Evolutionary conservation across 1,284 basidiomycete genomes (phyloP).

Genomic region (Marasmius sp.): DNA sequence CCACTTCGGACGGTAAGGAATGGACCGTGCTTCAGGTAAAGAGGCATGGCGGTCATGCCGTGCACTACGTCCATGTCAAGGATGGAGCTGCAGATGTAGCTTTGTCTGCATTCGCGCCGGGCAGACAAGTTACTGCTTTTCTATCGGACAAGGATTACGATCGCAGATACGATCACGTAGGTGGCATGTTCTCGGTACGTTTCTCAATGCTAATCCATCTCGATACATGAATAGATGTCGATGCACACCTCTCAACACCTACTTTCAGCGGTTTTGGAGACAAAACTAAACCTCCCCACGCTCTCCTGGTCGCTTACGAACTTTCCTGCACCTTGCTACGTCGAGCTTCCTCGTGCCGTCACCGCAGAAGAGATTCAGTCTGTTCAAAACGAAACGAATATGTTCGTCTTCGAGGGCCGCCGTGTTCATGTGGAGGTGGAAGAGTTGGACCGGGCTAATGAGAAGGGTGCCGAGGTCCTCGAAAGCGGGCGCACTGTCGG

Average conservation of each 20-base stretch:
- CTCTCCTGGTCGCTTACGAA: constrained; percentile 81
- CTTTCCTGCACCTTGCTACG: constrained; percentile 68
- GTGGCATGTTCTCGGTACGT: constrained; percentile 22
- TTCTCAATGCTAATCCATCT: neutral
- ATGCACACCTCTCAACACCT: constrained; percentile 85
- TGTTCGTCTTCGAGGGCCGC: constrained; percentile 62
- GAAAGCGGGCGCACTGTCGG: constrained; percentile 48
- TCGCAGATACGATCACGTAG: constrained; percentile 77
- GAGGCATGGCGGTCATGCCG: constrained; percentile 71
- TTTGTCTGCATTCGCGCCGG: constrained; percentile 45
- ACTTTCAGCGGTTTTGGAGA: constrained; percentile 80
- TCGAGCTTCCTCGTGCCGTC: constrained; percentile 76
- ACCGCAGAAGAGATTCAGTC: constrained; percentile 60
- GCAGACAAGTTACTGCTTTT: constrained; percentile 53
- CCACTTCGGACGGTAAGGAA: constrained; percentile 35
- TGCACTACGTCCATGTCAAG: constrained; percentile 68
- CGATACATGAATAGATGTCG: constrained; percentile 55
- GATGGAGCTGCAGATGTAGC: constrained; percentile 43
- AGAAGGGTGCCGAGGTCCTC: constrained; percentile 34
- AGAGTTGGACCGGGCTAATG: constrained; percentile 50
- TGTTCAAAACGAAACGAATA: constrained; percentile 70
- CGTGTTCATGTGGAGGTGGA: constrained; percentile 67
- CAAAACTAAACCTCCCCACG: constrained; percentile 67
- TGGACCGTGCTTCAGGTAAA: constrained; percentile 74
- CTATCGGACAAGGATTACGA: constrained; percentile 67